Base-by-base conservation (phyloP, 2,329 filamentous ascomycete genomes). In the Fusarium lateritium region DNA sequence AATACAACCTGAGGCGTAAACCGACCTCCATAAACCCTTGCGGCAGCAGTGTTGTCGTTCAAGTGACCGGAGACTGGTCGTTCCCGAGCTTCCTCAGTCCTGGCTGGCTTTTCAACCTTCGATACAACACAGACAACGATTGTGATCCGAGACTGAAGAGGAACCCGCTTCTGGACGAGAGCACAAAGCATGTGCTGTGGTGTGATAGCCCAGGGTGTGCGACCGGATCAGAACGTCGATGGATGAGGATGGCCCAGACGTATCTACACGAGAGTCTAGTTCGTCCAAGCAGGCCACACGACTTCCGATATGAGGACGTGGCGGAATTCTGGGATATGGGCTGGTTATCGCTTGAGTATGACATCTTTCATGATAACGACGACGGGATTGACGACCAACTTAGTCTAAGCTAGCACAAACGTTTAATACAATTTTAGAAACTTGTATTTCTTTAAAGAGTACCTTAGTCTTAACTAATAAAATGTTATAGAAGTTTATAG, bases 171-270 rank as follows among this genome's bases (percentile, higher is more conserved):
- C 6, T 60, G 2, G 11, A 47, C 22, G 28, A 47, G 15, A 19
- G 13, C 4, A 53, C 11, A 21, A 53, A 46, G 19, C 40, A 60
- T 15, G 7, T 59, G 1, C 40, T 60, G 3, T 60, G 46, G 59
- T 62, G 59, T n/a, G 26, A 31, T 21, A 53, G 17, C 2, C 13
- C 39, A 13, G 34, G 59, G 7, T 62, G 59, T 19, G 46, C 28
- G 10, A 59, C 55, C 0, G 46, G 46, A 2, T 53, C 26, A 0
- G 59, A 24, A 19, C 39, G 15, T 19, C 46, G 45, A 15, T 62
- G 54, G 59, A 21, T 42, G 54, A 62, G 6, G 11, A 59, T 62
- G 59, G 54, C 39, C 7, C 21, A 49, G n/a, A n/a, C 26, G 19
- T 55, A 55, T 49, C 4, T 55, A 14, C 31, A 39, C 31, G n/a